Evolutionary conservation across 1,284 basidiomycete genomes (phyloP).

Genomic region (Fomitiporia mediterranea): DNA sequence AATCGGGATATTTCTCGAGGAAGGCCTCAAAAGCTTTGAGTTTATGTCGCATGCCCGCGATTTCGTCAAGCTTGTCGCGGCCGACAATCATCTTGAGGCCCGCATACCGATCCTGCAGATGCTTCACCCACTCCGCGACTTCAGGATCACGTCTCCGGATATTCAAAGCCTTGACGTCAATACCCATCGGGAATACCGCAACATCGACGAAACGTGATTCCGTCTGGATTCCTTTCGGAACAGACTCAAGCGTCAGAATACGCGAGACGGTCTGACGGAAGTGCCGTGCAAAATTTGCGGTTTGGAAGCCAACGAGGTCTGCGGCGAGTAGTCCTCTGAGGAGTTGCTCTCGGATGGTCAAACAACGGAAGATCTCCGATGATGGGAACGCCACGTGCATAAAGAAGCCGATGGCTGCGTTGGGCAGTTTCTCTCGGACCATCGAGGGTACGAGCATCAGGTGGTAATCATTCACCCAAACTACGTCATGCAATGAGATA

Average conservation of each 20-base stretch:
- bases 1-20: constrained; percentile 73
- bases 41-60: constrained; percentile 81
- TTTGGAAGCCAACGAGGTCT: constrained; percentile 79
- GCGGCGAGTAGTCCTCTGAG: constrained; percentile 73
- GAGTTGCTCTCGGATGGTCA: constrained; percentile 62
- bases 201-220: constrained; percentile 70
- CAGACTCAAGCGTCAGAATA: constrained; percentile 74
- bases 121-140: constrained; percentile 76
- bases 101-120: constrained; percentile 72
- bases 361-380: constrained; percentile 84
- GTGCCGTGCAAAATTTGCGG: constrained; percentile 73
- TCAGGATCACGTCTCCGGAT: constrained; percentile 71
- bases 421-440: constrained; percentile 56
- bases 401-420: constrained; percentile 82
- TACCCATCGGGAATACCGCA: constrained; percentile 86
- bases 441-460: constrained; percentile 79
- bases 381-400: constrained; percentile 86
- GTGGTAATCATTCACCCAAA: constrained; percentile 85
- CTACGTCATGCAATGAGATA: constrained; percentile 26
- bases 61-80: constrained; percentile 82
- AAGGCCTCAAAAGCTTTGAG: constrained; percentile 82
- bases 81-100: constrained; percentile 86
- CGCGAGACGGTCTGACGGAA: constrained; percentile 82
- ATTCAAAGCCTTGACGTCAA: constrained; percentile 71
- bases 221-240: constrained; percentile 79